These are phyloP conservation scores for Didymella keratinophila DNA, from an alignment of 2,329 filamentous ascomycete genomes.

Conservation along the genomic window DNA sequence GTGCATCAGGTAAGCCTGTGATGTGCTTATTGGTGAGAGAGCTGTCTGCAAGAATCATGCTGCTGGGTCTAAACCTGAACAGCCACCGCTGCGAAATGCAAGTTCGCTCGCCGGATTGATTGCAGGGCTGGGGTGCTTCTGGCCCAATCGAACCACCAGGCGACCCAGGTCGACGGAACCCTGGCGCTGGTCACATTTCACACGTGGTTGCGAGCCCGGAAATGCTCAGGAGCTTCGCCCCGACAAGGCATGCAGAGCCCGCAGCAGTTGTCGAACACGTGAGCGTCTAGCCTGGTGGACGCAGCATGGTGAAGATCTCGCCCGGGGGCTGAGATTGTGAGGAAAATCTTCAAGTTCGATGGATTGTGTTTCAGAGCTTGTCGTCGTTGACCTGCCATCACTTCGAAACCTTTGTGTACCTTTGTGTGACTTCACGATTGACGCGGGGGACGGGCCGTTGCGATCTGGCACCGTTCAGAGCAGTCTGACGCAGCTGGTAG, in stretches of 20 bases:
- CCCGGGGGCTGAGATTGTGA: background rate
- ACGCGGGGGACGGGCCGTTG: constrained; percentile 41
- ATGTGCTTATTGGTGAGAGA: constrained; percentile 18
- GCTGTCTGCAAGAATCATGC: constrained; percentile 3
- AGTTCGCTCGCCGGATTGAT: constrained; percentile 19
- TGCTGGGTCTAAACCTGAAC: constrained; percentile 17
- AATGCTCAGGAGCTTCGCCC: constrained; percentile 11
- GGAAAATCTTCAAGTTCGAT: background rate
- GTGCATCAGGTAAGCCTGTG: constrained; percentile 12
- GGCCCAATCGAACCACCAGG: constrained; percentile 19
- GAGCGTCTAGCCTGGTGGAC: constrained; percentile 14
- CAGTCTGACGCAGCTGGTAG: constrained; percentile 24
- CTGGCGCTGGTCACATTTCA: constrained; percentile 5
- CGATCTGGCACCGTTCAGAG: constrained; percentile 35
- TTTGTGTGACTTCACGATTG: constrained; percentile 14
- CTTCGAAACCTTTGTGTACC: constrained; percentile 12
- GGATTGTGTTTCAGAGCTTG: background rate
- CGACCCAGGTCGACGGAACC: constrained; percentile 24
- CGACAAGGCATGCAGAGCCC: constrained; percentile 13
- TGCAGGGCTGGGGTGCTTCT: constrained; percentile 14
- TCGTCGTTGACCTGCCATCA: constrained; percentile 1
- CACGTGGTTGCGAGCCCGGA: constrained; percentile 10
- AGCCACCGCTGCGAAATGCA: constrained; percentile 14
- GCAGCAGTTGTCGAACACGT: constrained; percentile 19
- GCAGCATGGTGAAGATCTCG: background rate